Evolutionary conservation across 1,284 basidiomycete genomes (phyloP).

Genomic region (Hypsizygus ulmarius): DNA sequence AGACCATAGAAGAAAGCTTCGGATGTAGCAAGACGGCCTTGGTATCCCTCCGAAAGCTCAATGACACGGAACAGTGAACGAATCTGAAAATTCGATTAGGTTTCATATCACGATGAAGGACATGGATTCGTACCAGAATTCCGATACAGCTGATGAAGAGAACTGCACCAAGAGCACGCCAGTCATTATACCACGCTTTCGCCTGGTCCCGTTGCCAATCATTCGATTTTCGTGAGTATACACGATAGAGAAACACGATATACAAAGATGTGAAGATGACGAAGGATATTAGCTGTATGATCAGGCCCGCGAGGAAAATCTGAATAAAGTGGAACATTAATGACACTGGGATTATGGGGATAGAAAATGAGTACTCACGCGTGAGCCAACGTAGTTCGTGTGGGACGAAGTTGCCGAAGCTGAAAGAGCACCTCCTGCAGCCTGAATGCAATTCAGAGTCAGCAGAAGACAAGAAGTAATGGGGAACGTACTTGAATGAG

Average conservation of each 20-base stretch:
- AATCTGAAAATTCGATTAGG: slow-evolving; percentile 37
- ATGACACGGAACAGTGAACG: slow-evolving; percentile 68
- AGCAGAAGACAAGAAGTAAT: not conserved
- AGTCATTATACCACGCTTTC: slow-evolving; percentile 53
- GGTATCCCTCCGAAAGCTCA: slow-evolving; percentile 65
- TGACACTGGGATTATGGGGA: not conserved
- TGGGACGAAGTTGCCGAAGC: slow-evolving; percentile 32
- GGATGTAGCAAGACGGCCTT: slow-evolving; percentile 57
- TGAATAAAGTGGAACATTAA: slow-evolving; percentile 22
- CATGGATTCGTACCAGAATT: slow-evolving; percentile 47
- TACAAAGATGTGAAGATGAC: slow-evolving; percentile 58
- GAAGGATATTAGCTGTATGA: slow-evolving; percentile 64
- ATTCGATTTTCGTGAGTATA: slow-evolving; percentile 44
- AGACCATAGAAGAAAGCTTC: slow-evolving; percentile 66
- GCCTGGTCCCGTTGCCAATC: slow-evolving; percentile 42
- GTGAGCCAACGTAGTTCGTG: slow-evolving; percentile 30
- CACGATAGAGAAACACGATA: slow-evolving; percentile 53
- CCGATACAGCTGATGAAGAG: slow-evolving; percentile 62
- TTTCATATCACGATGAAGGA: not conserved
- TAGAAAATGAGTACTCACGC: slow-evolving; percentile 27
- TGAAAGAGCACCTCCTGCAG: slow-evolving; percentile 40
- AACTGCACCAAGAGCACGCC: slow-evolving; percentile 55
- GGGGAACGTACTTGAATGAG: slow-evolving; percentile 49
- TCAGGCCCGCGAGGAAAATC: slow-evolving; percentile 66
- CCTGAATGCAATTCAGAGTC: slow-evolving; percentile 29